Percentiles rank a stretch among this genome's conserved stretches.
phyloP scores from a whole-genome alignment of 2,329 filamentous ascomycete species.

The Fusarium continuum region DNA sequence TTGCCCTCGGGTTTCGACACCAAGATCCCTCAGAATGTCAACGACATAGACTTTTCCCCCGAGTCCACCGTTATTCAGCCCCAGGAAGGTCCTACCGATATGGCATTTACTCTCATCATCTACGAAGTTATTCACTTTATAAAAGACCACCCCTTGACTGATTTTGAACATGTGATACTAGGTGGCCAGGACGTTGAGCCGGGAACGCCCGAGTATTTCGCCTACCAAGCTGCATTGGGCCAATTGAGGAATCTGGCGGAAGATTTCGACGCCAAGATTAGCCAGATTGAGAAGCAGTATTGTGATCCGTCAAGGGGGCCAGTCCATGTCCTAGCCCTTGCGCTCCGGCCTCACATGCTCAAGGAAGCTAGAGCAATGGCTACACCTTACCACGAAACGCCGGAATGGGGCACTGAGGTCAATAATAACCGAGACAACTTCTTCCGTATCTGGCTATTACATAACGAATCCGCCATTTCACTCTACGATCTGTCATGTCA shows the following conservation, averaged over 20 bases:
- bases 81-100: conserved; percentile 1
- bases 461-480: not conserved
- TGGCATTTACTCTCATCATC: not conserved
- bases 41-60: not conserved
- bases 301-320: conserved; percentile 3
- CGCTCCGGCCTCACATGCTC: not conserved
- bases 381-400: not conserved
- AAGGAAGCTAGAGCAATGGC: not conserved
- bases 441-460: conserved; percentile 3
- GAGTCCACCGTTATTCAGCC: not conserved
- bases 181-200: not conserved
- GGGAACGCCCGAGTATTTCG: not conserved
- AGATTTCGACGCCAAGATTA: not conserved
- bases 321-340: not conserved
- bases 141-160: not conserved
- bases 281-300: not conserved
- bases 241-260: not conserved
- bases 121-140: conserved; percentile 1
- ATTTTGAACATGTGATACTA: conserved; percentile 5
- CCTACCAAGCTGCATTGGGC: not conserved
- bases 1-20: not conserved
- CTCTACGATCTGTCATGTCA: not conserved
- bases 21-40: not conserved
- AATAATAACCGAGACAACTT: conserved; percentile 3
- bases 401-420: conserved; percentile 11